phyloP scores from a whole-genome alignment of 352 stramenopile species.

The Aphanomyces astaci region DNA sequence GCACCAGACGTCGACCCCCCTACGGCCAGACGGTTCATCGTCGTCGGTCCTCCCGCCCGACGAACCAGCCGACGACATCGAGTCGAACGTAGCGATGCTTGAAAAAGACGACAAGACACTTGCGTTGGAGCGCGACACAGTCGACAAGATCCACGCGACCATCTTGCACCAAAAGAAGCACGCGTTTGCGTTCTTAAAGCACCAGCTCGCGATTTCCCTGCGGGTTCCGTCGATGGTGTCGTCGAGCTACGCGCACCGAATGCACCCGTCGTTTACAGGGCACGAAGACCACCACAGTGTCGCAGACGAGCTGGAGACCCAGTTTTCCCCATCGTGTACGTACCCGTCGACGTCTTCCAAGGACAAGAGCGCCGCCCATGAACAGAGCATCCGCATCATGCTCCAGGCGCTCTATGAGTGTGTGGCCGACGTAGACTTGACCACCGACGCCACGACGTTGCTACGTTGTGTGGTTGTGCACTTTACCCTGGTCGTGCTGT shows the following conservation, averaged over 20 bases:
- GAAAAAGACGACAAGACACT: slow-evolving; percentile 85
- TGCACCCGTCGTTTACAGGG: slow-evolving; percentile 26
- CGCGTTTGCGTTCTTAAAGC: slow-evolving; percentile 66
- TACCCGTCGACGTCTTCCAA: background rate
- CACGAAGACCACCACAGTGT: slow-evolving; percentile 28
- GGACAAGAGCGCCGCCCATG: slow-evolving; percentile 26
- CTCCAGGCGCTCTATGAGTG: slow-evolving; percentile 61
- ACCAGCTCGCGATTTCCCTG: slow-evolving; percentile 44
- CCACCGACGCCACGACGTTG: slow-evolving; percentile 42
- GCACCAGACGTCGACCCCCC: too few species aligned
- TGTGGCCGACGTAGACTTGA: slow-evolving; percentile 68
- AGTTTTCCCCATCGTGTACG: background rate
- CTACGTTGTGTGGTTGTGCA: slow-evolving; percentile 49
- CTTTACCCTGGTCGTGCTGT: slow-evolving; percentile 43
- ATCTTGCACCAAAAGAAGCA: slow-evolving; percentile 70
- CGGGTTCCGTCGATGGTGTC: slow-evolving; percentile 29
- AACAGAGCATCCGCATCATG: slow-evolving; percentile 41
- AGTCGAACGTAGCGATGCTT: slow-evolving; percentile 37
- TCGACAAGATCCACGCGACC: slow-evolving; percentile 46
- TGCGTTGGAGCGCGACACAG: slow-evolving; percentile 57
- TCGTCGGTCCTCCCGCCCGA: background rate
- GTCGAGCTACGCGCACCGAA: slow-evolving; percentile 1
- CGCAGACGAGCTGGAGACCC: slow-evolving; percentile 3
- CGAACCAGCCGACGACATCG: slow-evolving; percentile 23
- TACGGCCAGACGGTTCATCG: background rate